Evolutionary conservation across 139 green algal genomes (phyloP).

Genomic region (Picochlorum sp.): DNA sequence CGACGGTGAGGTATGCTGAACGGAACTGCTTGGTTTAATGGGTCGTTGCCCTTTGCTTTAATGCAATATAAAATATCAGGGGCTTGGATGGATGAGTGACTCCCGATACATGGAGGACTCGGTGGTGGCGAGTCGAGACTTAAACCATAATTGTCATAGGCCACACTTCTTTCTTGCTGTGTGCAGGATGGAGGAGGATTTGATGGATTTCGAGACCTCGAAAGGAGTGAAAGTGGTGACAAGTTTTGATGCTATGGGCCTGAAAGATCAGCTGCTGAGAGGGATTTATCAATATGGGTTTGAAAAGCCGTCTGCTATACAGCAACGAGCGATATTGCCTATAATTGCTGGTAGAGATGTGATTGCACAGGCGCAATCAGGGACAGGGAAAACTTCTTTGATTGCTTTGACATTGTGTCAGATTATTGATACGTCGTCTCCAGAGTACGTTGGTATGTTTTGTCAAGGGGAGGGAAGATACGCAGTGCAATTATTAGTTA

Average conservation of each 20-base stretch:
- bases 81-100: not conserved
- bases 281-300: conserved; percentile 95
- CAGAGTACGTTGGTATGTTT: no score
- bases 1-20: no score
- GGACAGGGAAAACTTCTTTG: conserved; percentile 96
- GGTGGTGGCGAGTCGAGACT: no score
- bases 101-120: no score
- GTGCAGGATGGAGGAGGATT: no score
- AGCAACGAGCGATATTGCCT: conserved; percentile 90
- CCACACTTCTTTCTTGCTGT: no score
- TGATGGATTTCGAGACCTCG: conserved; percentile 64
- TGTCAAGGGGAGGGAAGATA: no score
- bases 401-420: conserved; percentile 87
- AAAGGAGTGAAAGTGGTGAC: conserved; percentile 64
- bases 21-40: no score
- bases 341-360: conserved; percentile 88
- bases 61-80: no score
- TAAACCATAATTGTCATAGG: no score
- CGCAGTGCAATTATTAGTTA: no score
- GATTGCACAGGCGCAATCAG: conserved; percentile 96
- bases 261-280: conserved; percentile 86
- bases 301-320: conserved; percentile 95
- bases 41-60: no score
- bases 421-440: conserved; percentile 58
- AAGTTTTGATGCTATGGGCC: conserved; percentile 86